Base-by-base conservation (phyloP, 768 basidiomycete species). In the Solioccasus polychromus region DNA sequence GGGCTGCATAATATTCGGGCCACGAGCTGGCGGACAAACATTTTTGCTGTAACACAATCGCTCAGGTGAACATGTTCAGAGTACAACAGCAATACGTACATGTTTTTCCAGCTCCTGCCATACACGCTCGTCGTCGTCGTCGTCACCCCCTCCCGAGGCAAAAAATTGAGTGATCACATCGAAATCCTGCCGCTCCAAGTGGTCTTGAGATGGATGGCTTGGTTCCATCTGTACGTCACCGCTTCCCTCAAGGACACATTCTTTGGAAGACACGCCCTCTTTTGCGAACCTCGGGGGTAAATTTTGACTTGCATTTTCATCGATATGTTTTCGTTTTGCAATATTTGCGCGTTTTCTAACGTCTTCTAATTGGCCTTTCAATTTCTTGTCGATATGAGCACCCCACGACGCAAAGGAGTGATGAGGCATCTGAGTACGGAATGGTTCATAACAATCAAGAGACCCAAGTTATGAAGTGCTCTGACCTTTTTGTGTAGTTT, bases 331-430 rank as follows among this genome's bases (percentile, higher is more conserved):
- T 42, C 80, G 69, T 45, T 64, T 69, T 14, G 71, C 71, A 44
- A 82, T 78, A n/a, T 67, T 68, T 17, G 76, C 74, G 41, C 68
- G 71, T 59, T 79, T 78, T 42, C 74, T 69, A 42, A 74, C 59
- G 5, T 62, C 55, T n/a, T 78, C 80, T 10, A 84, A 47, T 31
- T 71, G 63, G 9, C 67, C 57, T 19, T 62, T 63, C 9, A 71
- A 30, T 42, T 60, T 58, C 41, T 48, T 49, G 24, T 51, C 35
- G 17, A 80, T 39, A 37, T 73, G 70, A n/a, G 55, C 58, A 25
- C 43, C 52, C 83, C 83, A 87, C 12, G 82, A 83, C 8, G 26
- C 57, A 5, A 53, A 11, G 3, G 71, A 54, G 58, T 87, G 86
- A 51, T 81, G 76, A 22, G 82, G 77, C 69, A 87, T 70, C 86